Evolutionary conservation across 208 protist genomes (phyloP).

Genomic region (Trypanosoma platydactyli): DNA sequence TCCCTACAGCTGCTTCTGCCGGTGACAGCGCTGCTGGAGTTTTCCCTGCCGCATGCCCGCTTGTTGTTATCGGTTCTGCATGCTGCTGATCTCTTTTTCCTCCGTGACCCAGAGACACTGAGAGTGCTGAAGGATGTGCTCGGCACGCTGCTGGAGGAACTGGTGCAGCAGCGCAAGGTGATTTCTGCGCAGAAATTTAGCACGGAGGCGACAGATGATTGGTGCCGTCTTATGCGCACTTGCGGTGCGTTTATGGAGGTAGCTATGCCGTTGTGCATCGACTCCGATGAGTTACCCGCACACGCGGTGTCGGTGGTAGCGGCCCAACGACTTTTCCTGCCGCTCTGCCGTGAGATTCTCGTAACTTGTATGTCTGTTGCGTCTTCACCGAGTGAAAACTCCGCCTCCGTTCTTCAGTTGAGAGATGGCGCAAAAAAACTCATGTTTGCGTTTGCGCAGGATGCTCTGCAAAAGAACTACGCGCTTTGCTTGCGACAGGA

Average conservation of each 20-base stretch:
- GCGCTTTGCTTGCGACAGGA: conserved; percentile 64
- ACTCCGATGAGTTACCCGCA: neutral
- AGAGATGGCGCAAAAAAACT: neutral
- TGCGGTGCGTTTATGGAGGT: conserved; percentile 54
- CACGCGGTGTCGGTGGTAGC: neutral
- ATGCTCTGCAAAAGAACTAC: conserved; percentile 87
- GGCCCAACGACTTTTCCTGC: conserved; percentile 8
- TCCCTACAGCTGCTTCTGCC: conserved; percentile 58
- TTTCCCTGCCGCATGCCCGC: conserved; percentile 37
- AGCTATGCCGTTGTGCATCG: conserved; percentile 62
- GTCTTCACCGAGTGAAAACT: too few relatives aligned
- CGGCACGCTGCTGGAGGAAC: conserved; percentile 17
- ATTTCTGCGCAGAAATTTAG: neutral
- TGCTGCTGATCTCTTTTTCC: conserved; percentile 47
- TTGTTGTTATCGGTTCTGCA: conserved; percentile 42
- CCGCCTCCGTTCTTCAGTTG: too few relatives aligned
- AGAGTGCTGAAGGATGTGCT: conserved; percentile 31
- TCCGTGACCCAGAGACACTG: conserved; percentile 40
- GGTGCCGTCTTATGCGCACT: conserved; percentile 5
- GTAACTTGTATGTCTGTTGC: conserved; percentile 8
- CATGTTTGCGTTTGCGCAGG: conserved; percentile 81
- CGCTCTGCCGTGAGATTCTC: conserved; percentile 17
- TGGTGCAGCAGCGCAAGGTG: conserved; percentile 16
- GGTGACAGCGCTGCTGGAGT: conserved; percentile 37
- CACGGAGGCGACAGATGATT: neutral